phyloP scores from a whole-genome alignment of 1,284 basidiomycete species.

The Puccinia coronata region DNA sequence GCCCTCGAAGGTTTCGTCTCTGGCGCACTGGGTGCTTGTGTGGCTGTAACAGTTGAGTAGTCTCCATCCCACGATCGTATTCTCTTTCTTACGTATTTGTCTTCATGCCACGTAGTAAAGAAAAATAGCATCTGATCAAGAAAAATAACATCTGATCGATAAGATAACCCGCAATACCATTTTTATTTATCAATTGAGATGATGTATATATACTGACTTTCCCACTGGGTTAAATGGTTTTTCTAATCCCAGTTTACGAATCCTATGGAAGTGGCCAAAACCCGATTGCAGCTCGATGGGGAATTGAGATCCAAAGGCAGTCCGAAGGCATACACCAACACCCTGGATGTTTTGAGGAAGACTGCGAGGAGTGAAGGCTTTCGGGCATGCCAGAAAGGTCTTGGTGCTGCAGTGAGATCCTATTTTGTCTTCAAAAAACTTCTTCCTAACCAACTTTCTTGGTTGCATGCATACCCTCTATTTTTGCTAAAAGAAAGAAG shows the following conservation, averaged over 20 bases:
- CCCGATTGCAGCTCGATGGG: constrained; percentile 88
- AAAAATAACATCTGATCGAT: not conserved
- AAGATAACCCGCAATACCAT: not conserved
- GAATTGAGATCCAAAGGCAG: constrained; percentile 65
- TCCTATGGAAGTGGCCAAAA: constrained; percentile 79
- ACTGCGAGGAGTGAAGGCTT: constrained; percentile 34
- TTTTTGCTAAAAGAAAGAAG: no score
- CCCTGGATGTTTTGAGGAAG: constrained; percentile 39
- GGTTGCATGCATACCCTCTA: no score
- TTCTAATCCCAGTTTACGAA: constrained; percentile 42
- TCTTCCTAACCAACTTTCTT: not conserved
- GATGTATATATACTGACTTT: not conserved
- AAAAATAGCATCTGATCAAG: not conserved
- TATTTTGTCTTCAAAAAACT: not conserved
- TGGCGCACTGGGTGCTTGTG: constrained; percentile 49
- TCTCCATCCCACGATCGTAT: not conserved
- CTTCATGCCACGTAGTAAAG: not conserved
- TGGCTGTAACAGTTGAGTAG: constrained; percentile 48
- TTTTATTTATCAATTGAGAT: no score
- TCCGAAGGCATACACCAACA: constrained; percentile 40
- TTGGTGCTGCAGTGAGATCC: constrained; percentile 46
- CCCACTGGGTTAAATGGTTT: not conserved
- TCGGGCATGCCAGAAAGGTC: constrained; percentile 44
- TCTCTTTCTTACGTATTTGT: not conserved
- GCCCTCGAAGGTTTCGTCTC: constrained; percentile 38